Base-by-base conservation (phyloP, 1,284 basidiomycete genomes). In the Cryptococcus depauperatus region DNA sequence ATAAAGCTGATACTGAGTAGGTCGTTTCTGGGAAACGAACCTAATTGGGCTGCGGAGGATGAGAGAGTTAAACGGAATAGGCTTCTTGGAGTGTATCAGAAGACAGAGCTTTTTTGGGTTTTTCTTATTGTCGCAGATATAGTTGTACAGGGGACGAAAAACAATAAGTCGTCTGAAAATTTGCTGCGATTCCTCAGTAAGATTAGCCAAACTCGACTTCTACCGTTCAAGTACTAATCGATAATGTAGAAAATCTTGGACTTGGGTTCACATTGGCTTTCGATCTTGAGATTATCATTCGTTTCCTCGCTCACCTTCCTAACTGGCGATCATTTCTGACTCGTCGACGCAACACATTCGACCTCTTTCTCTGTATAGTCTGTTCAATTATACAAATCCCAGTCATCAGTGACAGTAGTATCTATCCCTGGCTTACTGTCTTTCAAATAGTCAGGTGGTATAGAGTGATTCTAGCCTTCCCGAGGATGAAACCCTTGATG, bases 391-490 rank as follows among this genome's bases (percentile, higher is more conserved):
- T 95, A 28, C 88, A 95, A 66, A 83, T 96, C 33, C 92, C 93
- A 0, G 75, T 63, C 10, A 83, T 97, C 30, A 76, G 77, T 43
- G 54, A 77, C 25, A 83, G 83, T 5, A 47, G 55, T 3, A 76
- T 82, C 3, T 95, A 95, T 61, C 78, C 83, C 0, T 98, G 93
- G 93, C 77, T 97, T 54, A 95, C 89, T 2, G 78, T 86, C 33
- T 87, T 97, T 59, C 87, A 92, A 63, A 74, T 97, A 5, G 76
- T 78, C 51, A 77, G 93, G 54, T 97, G 96, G 74, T 97, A 98
- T 68, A 78, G 93, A 1, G 88, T 97, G 27, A 92, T 97, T 58
- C 68, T 96, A 35, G 52, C 57, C 16, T 59, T 69, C 25, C 64
- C 64, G 23, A 57, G 67, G 35, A 70, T 68, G 64, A 59, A 56